A percentile compares a stretch with the other conserved stretches of the same genome.
Conservation (phyloP, 495 filamentous ascomycete genomes). For the Choiromyces venosus region DNA sequence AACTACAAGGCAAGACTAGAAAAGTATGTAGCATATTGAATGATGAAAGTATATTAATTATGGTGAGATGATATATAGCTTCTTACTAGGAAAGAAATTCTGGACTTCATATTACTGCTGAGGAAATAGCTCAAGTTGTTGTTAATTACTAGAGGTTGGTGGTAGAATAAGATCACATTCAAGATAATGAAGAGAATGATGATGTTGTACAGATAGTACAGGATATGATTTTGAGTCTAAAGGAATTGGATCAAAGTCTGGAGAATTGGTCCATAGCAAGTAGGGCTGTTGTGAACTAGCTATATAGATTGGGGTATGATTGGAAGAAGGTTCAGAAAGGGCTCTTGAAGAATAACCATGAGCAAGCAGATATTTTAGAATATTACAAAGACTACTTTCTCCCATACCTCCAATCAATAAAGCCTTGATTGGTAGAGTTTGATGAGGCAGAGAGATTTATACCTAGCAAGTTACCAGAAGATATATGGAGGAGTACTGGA, state of each 20-base stretch:
- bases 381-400: slow-evolving; percentile 5
- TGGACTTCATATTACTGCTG: neutral
- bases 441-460: no score
- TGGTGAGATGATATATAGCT: no score
- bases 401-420: no score
- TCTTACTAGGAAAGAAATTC: no score
- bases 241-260: neutral
- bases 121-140: neutral
- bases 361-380: slow-evolving; percentile 6
- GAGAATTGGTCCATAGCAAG: neutral
- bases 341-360: slow-evolving; percentile 11
- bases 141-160: neutral
- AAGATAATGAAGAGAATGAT: neutral
- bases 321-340: slow-evolving; percentile 11
- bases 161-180: no score
- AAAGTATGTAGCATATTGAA: no score
- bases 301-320: slow-evolving; percentile 10
- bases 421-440: no score
- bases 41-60: no score
- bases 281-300: neutral
- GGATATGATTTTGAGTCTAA: neutral
- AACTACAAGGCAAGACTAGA: neutral
- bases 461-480: no score
- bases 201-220: neutral
- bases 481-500: no score